Evolutionary conservation across 2,329 filamentous ascomycete genomes (phyloP).

Genomic region (Ceratocystis harringtonii): DNA sequence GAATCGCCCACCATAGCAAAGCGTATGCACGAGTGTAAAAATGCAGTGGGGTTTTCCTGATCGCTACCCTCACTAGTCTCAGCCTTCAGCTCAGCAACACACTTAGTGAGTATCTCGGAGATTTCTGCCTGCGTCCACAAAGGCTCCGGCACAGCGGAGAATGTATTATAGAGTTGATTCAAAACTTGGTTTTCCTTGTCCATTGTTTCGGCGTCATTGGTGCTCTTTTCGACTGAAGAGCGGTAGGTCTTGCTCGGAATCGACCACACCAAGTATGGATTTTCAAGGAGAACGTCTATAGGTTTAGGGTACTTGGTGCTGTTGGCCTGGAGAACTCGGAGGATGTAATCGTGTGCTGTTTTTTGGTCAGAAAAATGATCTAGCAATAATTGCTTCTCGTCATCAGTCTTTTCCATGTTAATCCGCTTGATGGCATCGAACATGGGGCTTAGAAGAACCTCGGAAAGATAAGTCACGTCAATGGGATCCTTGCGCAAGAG

Average conservation of each 20-base stretch:
- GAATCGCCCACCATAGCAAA: constrained; percentile 16
- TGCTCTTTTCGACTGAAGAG: background rate
- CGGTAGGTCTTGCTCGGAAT: constrained; percentile 23
- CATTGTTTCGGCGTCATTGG: background rate
- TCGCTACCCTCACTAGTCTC: no score
- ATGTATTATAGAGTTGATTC: constrained; percentile 17
- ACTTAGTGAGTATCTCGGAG: constrained; percentile 18
- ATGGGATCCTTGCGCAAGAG: constrained; percentile 21
- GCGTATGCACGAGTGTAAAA: constrained; percentile 12
- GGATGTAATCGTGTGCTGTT: constrained; percentile 12
- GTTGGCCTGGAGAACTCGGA: constrained; percentile 14
- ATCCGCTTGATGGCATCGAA: constrained; percentile 2
- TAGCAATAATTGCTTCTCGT: background rate
- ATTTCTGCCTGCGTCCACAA: constrained; percentile 21
- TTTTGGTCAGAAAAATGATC: background rate
- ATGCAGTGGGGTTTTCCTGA: background rate
- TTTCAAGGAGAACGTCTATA: constrained; percentile 20
- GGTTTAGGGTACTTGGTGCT: constrained; percentile 17
- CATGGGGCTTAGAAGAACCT: constrained; percentile 18
- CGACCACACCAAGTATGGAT: constrained; percentile 29
- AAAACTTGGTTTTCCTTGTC: constrained; percentile 10
- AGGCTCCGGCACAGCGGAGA: constrained; percentile 19
- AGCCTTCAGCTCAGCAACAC: background rate
- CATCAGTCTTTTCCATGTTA: background rate
- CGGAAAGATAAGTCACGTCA: constrained; percentile 14